Conservation (phyloP, 1,284 basidiomycete species). For the Boletellus dicymbophilus region DNA sequence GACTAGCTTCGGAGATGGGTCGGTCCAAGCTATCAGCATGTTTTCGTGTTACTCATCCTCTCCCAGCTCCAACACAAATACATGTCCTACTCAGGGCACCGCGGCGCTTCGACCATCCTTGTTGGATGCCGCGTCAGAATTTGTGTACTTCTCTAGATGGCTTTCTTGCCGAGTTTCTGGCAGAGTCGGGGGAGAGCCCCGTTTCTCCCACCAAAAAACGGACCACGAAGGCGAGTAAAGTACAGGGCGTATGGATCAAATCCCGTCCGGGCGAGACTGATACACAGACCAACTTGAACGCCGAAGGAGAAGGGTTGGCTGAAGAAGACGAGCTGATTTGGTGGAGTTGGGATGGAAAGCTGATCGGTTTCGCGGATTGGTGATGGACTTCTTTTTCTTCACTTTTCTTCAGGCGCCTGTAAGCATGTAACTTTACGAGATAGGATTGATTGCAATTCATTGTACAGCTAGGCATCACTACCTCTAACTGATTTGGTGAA, state of each 20-base stretch:
- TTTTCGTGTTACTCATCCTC: slow-evolving; percentile 1
- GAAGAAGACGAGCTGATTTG: slow-evolving; percentile 77
- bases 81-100: slow-evolving; percentile 73
- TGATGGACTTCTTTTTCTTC: slow-evolving; percentile 27
- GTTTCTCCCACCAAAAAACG: slow-evolving; percentile 13
- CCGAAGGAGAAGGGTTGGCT: slow-evolving; percentile 6
- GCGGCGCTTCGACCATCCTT: slow-evolving; percentile 66
- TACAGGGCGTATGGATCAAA: slow-evolving; percentile 64
- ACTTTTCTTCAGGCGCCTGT: no score
- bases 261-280: slow-evolving; percentile 23
- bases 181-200: slow-evolving; percentile 21
- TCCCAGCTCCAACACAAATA: slow-evolving; percentile 66
- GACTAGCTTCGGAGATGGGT: slow-evolving; percentile 65
- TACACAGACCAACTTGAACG: not conserved
- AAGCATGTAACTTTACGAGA: no score
- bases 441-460: no score
- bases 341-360: slow-evolving; percentile 78
- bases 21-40: slow-evolving; percentile 17
- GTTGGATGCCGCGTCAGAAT: slow-evolving; percentile 74
- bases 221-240: slow-evolving; percentile 38
- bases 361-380: slow-evolving; percentile 72
- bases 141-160: slow-evolving; percentile 44
- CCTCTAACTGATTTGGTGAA: no score
- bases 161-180: slow-evolving; percentile 40
- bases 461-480: no score